A percentile compares a stretch with the other conserved stretches of the same genome.
Conservation (phyloP, 2,329 filamentous ascomycete genomes). For the Meredithiella fracta region DNA sequence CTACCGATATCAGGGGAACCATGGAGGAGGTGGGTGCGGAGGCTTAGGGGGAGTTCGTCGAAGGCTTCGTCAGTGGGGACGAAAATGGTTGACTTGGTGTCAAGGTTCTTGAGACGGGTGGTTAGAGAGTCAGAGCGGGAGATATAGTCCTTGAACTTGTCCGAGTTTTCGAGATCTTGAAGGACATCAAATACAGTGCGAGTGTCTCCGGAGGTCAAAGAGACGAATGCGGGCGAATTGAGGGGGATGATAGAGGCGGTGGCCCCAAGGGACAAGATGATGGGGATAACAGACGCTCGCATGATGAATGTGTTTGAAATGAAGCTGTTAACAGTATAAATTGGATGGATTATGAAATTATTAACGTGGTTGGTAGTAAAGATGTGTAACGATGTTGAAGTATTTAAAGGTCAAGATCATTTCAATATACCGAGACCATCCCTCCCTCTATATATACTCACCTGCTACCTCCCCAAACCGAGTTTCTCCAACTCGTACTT, state of each 20-base stretch:
- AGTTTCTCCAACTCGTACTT: too few species aligned
- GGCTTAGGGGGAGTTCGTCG: slow-evolving; percentile 36
- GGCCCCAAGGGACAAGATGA: slow-evolving; percentile 11
- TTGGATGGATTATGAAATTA: too few species aligned
- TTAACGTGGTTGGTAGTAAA: too few species aligned
- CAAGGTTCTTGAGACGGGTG: slow-evolving; percentile 54
- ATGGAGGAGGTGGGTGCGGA: slow-evolving; percentile 38
- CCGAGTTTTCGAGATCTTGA: slow-evolving; percentile 16
- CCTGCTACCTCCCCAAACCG: too few species aligned
- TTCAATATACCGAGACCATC: too few species aligned
- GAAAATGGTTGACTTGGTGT: slow-evolving; percentile 61
- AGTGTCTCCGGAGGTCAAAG: background rate
- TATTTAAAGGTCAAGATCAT: too few species aligned
- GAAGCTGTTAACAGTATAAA: too few species aligned
- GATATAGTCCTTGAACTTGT: slow-evolving; percentile 11
- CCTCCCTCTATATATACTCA: too few species aligned
- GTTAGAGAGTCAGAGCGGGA: slow-evolving; percentile 57
- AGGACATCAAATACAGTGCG: slow-evolving; percentile 16
- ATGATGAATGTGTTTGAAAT: slow-evolving; percentile 22
- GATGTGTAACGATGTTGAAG: too few species aligned
- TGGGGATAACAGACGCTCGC: background rate
- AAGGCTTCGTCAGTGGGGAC: slow-evolving; percentile 67
- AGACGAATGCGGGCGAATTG: background rate
- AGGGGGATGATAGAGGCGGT: slow-evolving; percentile 1
- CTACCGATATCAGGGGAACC: slow-evolving; percentile 18